Conservation (phyloP, 1,284 basidiomycete species). For the Vanrija pseudolonga region DNA sequence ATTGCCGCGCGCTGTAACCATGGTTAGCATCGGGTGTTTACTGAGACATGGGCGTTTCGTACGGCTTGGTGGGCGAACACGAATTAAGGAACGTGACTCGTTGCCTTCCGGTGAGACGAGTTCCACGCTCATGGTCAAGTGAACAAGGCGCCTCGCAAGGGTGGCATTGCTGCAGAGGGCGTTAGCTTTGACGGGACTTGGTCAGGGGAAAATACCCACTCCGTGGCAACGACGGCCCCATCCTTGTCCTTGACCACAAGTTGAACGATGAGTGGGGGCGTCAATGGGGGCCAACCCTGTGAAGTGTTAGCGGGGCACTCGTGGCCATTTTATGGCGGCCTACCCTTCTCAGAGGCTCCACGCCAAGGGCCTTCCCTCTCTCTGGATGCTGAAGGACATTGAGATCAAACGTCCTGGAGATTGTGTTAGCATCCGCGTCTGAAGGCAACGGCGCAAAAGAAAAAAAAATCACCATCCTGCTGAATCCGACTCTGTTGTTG, state of each 20-base stretch:
- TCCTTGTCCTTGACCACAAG: conserved; percentile 14
- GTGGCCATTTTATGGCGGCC: not conserved
- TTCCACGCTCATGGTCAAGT: conserved; percentile 19
- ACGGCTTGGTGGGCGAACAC: conserved; percentile 19
- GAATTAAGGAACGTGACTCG: conserved; percentile 15
- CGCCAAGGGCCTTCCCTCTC: conserved; percentile 16
- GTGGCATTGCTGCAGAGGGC: conserved; percentile 9
- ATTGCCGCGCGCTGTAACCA: conserved; percentile 8
- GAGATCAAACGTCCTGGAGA: conserved; percentile 12
- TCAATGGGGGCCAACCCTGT: conserved; percentile 19
- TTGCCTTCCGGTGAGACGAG: conserved; percentile 11
- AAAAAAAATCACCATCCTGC: conserved; percentile 7
- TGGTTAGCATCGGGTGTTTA: not conserved
- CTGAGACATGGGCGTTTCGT: not conserved
- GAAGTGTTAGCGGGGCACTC: not conserved
- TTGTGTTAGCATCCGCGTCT: not conserved
- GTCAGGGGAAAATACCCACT: conserved; percentile 3
- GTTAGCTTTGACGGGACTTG: too few species aligned
- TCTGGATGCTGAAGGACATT: conserved; percentile 15
- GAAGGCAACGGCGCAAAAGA: not conserved
- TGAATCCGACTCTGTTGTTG: conserved; percentile 1
- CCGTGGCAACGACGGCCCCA: conserved; percentile 11
- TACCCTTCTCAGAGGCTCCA: conserved; percentile 16
- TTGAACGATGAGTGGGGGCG: conserved; percentile 16
- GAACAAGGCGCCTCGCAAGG: conserved; percentile 14